Conservation (phyloP, 768 basidiomycete species). For the Sistotremastrum niveocremeum region DNA sequence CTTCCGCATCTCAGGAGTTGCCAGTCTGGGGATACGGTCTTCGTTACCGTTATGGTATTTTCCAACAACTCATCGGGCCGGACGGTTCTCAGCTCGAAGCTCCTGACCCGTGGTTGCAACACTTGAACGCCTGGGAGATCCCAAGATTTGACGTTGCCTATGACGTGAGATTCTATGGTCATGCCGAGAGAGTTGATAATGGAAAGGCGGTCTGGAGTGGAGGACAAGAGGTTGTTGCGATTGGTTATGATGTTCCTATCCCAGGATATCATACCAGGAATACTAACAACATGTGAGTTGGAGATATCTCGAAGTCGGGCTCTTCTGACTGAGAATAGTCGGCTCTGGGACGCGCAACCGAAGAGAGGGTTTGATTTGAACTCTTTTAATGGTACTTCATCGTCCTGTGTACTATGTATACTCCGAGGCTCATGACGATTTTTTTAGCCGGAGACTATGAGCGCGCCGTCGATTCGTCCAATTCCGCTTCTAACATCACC, state of each 20-base stretch:
- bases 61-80: constrained; percentile 81
- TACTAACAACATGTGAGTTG: constrained; percentile 70
- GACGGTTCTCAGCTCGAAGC: constrained; percentile 75
- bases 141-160: constrained; percentile 75
- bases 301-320: constrained; percentile 10
- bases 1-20: constrained; percentile 78
- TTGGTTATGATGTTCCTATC: constrained; percentile 92
- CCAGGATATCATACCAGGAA: constrained; percentile 71
- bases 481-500: constrained; percentile 87
- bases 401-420: neutral
- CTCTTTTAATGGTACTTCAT: constrained; percentile 71
- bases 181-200: constrained; percentile 49
- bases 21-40: constrained; percentile 95
- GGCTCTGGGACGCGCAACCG: constrained; percentile 74
- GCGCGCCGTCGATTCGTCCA: constrained; percentile 73
- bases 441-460: constrained; percentile 81
- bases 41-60: constrained; percentile 90
- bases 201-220: constrained; percentile 67
- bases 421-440: neutral
- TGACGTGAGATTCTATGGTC: constrained; percentile 82
- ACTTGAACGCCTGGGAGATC: constrained; percentile 83
- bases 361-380: constrained; percentile 88
- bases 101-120: constrained; percentile 85
- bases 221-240: constrained; percentile 86
- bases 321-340: no score